Conservation (phyloP, 1,284 basidiomycete species). For the Ganoderma sp. region DNA sequence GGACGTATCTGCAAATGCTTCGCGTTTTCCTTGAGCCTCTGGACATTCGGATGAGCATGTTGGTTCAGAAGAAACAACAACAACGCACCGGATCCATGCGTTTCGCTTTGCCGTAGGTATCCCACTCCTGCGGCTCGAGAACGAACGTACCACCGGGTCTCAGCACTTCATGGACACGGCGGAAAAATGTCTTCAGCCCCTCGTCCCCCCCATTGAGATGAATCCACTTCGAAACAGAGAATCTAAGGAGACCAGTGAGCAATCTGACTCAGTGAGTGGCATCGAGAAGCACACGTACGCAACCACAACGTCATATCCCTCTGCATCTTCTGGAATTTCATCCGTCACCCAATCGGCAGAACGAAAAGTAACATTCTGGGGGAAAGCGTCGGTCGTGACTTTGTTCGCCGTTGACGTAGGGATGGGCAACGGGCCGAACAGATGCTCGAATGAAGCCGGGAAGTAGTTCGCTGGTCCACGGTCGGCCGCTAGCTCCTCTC, state of each 20-base stretch:
- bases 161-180: conserved; percentile 60
- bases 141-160: conserved; percentile 65
- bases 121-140: conserved; percentile 82
- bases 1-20: conserved; percentile 62
- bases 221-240: conserved; percentile 88
- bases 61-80: conserved; percentile 25
- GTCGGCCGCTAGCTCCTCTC: conserved; percentile 21
- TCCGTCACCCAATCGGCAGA: conserved; percentile 72
- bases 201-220: conserved; percentile 79
- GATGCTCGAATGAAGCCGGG: conserved; percentile 74
- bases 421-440: conserved; percentile 74
- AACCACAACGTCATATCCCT: conserved; percentile 73
- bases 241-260: conserved; percentile 49
- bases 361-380: conserved; percentile 76
- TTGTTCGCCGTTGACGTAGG: conserved; percentile 44
- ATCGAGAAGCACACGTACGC: conserved; percentile 56
- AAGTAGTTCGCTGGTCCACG: conserved; percentile 57
- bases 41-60: conserved; percentile 14
- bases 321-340: conserved; percentile 58
- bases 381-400: conserved; percentile 54
- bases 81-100: conserved; percentile 62
- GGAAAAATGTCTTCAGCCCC: conserved; percentile 68
- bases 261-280: not conserved
- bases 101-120: conserved; percentile 75
- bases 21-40: conserved; percentile 65